Conservation (phyloP, 306 rosid species). For the Psophocarpus tetragonolobus region DNA sequence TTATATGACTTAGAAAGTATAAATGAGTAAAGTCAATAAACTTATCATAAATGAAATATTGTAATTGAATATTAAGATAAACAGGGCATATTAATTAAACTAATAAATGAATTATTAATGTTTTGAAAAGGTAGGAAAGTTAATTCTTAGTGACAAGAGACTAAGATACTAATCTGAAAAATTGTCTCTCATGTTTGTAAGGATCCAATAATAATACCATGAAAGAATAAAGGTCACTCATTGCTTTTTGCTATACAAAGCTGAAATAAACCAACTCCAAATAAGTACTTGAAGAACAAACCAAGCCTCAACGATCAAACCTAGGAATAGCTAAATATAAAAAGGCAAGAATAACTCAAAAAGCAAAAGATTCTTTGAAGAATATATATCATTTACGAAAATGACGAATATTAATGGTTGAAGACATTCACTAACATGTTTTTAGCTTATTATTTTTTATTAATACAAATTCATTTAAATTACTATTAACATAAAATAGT, state of each 20-base stretch:
- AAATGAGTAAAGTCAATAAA: too few species aligned
- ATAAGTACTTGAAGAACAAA: not conserved
- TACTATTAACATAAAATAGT: not conserved
- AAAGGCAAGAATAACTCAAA: not conserved
- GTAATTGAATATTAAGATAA: too few species aligned
- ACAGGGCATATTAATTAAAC: not conserved
- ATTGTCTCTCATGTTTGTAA: constrained; percentile 9
- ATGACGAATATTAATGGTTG: not conserved
- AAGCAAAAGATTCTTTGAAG: not conserved
- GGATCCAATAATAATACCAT: not conserved
- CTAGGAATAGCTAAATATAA: not conserved
- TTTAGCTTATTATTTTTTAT: not conserved
- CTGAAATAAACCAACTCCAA: not conserved
- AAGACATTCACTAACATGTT: not conserved
- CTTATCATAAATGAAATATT: too few species aligned
- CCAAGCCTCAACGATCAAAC: not conserved
- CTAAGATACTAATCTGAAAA: not conserved
- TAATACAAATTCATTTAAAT: not conserved
- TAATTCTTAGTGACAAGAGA: not conserved
- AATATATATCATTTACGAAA: not conserved
- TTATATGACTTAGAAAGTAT: too few species aligned
- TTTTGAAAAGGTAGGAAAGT: not conserved
- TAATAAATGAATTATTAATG: not conserved
- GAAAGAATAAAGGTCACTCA: not conserved
- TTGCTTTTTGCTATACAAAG: not conserved